A percentile compares a stretch with the other conserved stretches of the same genome.
Conservation (phyloP, 2,329 filamentous ascomycete genomes). For the Fusarium sp. region DNA sequence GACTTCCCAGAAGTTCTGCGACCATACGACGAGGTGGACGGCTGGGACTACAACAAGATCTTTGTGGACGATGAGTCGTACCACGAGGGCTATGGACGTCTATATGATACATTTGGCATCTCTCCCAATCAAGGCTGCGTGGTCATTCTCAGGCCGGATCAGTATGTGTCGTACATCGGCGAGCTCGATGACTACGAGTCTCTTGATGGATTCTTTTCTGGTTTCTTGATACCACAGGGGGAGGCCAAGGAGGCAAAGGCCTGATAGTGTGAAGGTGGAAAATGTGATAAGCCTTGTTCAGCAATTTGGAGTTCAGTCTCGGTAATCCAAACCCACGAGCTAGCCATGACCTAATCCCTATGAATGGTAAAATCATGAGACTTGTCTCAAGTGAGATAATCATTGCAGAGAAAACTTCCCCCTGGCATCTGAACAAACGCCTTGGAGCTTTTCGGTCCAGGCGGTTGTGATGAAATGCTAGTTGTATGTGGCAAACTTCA, state of each 20-base stretch:
- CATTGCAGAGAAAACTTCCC: not conserved
- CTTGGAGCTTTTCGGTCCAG: too few relatives aligned
- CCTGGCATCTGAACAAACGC: not conserved
- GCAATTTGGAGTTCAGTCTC: not conserved
- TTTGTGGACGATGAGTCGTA: constrained; percentile 67
- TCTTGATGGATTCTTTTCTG: not conserved
- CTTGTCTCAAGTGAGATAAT: not conserved
- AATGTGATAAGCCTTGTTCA: not conserved
- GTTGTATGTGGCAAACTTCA: too few relatives aligned
- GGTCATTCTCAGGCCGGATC: constrained; percentile 74
- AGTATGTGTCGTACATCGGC: constrained; percentile 63
- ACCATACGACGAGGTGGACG: constrained; percentile 53
- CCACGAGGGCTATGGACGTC: constrained; percentile 63
- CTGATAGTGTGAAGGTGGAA: not conserved
- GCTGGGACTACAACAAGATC: constrained; percentile 69
- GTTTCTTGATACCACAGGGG: not conserved
- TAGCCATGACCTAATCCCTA: not conserved
- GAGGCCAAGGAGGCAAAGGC: not conserved
- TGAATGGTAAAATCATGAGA: not conserved
- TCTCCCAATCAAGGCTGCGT: constrained; percentile 64
- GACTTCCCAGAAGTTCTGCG: constrained; percentile 62
- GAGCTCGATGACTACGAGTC: constrained; percentile 22
- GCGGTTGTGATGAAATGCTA: too few relatives aligned
- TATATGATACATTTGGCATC: constrained; percentile 70
- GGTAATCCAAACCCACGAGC: not conserved